These are phyloP conservation scores for Rhodamnia rubescens DNA, from an alignment of 345 rosid species.

Conservation along the genomic window DNA sequence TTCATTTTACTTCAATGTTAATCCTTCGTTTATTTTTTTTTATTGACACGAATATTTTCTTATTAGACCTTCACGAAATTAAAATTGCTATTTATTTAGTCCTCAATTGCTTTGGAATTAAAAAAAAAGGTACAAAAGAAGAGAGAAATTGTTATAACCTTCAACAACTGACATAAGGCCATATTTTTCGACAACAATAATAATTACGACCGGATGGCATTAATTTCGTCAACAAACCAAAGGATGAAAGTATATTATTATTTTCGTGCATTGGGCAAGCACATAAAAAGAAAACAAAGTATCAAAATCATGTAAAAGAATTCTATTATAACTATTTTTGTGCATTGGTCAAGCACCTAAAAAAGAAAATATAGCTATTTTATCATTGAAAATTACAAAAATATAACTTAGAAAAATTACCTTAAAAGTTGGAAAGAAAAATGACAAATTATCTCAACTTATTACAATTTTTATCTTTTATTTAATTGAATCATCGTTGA, in stretches of 20 bases:
- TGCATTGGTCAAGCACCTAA: fast-evolving
- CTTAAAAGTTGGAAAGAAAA: not conserved
- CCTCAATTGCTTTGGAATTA: not conserved
- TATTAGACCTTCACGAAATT: not conserved
- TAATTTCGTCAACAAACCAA: not conserved
- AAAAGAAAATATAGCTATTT: not conserved
- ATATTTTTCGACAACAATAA: not conserved
- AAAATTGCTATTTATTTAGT: not conserved
- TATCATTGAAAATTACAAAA: fast-evolving
- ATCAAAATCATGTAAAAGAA: not conserved
- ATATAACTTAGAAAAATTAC: not conserved
- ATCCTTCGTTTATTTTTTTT: not conserved
- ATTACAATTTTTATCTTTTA: not conserved
- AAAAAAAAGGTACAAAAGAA: not conserved
- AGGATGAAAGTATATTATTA: not conserved
- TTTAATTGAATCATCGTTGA: not conserved
- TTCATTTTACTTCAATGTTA: not conserved
- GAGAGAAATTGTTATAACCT: not conserved
- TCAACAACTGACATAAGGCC: not conserved
- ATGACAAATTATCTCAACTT: not conserved
- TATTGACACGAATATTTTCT: not conserved
- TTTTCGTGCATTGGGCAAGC: too few relatives aligned
- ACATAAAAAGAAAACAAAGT: not conserved
- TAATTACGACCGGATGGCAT: fast-evolving
- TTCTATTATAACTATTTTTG: not conserved